Conservation (phyloP, 2,329 filamentous ascomycete genomes). For the Aureobasidium sp. region DNA sequence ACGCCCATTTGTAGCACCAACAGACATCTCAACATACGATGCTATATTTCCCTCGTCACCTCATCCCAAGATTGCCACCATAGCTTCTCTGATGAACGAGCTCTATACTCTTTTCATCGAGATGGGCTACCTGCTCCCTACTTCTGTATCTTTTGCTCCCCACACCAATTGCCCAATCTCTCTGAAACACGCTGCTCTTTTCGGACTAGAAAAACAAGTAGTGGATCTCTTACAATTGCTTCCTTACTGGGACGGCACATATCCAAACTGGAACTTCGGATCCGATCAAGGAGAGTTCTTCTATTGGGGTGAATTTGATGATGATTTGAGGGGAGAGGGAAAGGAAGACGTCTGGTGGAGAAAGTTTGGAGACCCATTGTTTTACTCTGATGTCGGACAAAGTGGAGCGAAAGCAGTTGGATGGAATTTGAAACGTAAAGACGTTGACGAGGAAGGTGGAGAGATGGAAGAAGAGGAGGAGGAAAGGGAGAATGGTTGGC, state of each 20-base stretch:
- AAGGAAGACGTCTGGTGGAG: background rate
- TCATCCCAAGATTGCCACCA: background rate
- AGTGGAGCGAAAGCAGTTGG: background rate
- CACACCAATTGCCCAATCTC: background rate
- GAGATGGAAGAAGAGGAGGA: background rate
- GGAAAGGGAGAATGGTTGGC: background rate
- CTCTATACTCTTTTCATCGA: conserved; percentile 5
- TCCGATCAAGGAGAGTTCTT: conserved; percentile 1
- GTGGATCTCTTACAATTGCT: conserved; percentile 12
- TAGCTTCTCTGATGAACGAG: conserved; percentile 5
- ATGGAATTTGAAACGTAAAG: background rate
- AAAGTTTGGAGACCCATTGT: background rate
- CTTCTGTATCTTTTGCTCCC: conserved; percentile 2
- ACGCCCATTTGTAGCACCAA: background rate
- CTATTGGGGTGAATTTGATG: conserved; percentile 4
- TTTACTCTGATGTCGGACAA: background rate
- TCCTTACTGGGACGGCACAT: background rate
- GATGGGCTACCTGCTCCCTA: background rate
- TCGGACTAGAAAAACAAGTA: conserved; percentile 8
- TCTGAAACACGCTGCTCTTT: background rate
- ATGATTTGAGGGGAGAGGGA: background rate
- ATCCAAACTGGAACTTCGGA: conserved; percentile 1
- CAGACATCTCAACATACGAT: background rate
- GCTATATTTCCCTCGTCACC: background rate
- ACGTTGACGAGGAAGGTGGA: background rate